Evolutionary conservation across 2,329 filamentous ascomycete genomes (phyloP), one percentile per base, ranked within the genome.

Genomic region (Talaromyces sp.): DNA sequence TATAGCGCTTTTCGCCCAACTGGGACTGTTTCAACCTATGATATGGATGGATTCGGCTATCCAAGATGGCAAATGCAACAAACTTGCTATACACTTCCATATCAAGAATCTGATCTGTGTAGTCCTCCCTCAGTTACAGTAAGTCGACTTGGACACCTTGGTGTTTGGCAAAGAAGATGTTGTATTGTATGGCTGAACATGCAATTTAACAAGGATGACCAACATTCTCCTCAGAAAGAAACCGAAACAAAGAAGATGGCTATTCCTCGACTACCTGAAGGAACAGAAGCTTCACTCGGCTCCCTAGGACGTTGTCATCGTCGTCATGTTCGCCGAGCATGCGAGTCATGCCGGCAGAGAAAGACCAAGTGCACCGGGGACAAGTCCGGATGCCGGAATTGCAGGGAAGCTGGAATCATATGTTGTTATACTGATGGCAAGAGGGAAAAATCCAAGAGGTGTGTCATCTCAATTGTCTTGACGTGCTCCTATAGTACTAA

Each of bases 311-410:
- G 71, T 31, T 69, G 69, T n/a, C 71, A 72, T 48, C 70, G 71
- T 53, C 69, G 69, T 21, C 70, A 73, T 58, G 70, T 72, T 33
- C 69, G 69, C 43, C 70, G 70, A 57, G 75, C 76, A 17, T 78
- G 76, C 57, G 76, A 78, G 57, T 72, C 72, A n/a, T 78, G 76
- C 60, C 69, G 76, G 21, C 70, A 73, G 58, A 70, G 74, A 43
- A 78, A 78, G 63, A 77, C 73, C 36, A 78, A 77, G 63, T 78
- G 76, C 59, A 75, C 73, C 25, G 76, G 76, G 17, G 75, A 78
- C 56, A 71, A 73, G 55, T 74, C 75, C 31, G 70, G 71, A 3
- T 78, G 76, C 43, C 67, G 71, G 43, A 76, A 77, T 56, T 78
- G 76, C 58, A 66, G 70, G 45, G 75, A 77, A 53, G 71, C 72